A percentile compares a stretch with the other conserved stretches of the same genome.
Conservation (phyloP, 2,329 filamentous ascomycete genomes). For the Trichoderma sp. region DNA sequence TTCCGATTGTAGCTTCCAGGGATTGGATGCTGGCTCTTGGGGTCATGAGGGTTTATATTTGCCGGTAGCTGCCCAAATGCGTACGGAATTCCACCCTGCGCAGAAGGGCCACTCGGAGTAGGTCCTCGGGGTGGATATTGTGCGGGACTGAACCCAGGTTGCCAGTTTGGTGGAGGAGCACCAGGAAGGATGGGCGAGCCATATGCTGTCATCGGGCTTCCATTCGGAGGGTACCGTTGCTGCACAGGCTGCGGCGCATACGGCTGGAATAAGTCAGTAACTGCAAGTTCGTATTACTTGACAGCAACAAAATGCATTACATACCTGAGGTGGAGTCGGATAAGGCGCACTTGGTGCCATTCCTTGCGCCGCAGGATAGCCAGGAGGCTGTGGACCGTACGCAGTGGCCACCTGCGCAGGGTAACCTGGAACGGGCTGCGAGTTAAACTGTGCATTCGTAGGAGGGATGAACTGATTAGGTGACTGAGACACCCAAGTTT, state of each 20-base stretch:
- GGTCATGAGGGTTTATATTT: conserved; percentile 68
- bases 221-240: conserved; percentile 37
- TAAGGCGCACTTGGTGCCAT: conserved; percentile 50
- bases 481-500: conserved; percentile 57
- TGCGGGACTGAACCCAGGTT: conserved; percentile 39
- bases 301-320: conserved; percentile 27
- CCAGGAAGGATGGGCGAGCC: conserved; percentile 38
- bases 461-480: conserved; percentile 52
- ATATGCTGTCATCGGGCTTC: conserved; percentile 43
- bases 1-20: conserved; percentile 77
- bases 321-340: conserved; percentile 47
- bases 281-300: neutral
- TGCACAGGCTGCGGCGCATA: conserved; percentile 37
- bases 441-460: conserved; percentile 44
- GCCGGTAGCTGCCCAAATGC: conserved; percentile 76
- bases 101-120: conserved; percentile 31
- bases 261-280: conserved; percentile 32
- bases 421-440: conserved; percentile 50
- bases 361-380: conserved; percentile 47
- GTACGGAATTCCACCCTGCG: conserved; percentile 57
- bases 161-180: conserved; percentile 41
- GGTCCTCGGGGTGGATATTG: conserved; percentile 38
- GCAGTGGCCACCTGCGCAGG: conserved; percentile 47
- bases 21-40: conserved; percentile 77
- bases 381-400: conserved; percentile 48